Evolutionary conservation across 2,329 filamentous ascomycete genomes (phyloP), one percentile per base, ranked within the genome.

Genomic region (Fusarium sulawesiense): DNA sequence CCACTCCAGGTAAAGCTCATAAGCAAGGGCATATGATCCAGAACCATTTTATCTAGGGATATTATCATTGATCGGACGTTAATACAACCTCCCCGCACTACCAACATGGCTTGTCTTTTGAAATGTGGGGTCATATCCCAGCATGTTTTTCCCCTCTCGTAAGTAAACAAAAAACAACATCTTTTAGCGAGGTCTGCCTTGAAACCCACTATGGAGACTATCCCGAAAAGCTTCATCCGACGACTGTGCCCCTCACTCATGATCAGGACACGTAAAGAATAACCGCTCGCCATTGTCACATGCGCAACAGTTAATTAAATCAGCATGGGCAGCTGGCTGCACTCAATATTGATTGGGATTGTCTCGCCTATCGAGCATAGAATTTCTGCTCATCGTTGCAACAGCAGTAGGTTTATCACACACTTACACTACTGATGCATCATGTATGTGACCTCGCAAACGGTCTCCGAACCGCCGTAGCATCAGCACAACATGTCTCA

Each of bases 151-250:
- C 29, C 47, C 32, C 27, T 41, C 45, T 27, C 48, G 12, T 21
- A 57, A 49, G 48, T 64, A 46, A 63, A 46, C 48, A 50, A 60
- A 58, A 62, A 67, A 67, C 64, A 67, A 53, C 57, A 63, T 10
- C 21, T 47, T 40, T 40, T 62, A 44, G 56, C 41, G 56, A 29
- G 30, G 18, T 61, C 61, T 46, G 62, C 20, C 18, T 50, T 49
- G 21, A 40, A 57, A 25, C 23, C 61, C 55, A 66, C 47, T 66
- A 46, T 66, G 48, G 48, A 56, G 46, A 56, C 63, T 66, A 66
- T 66, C 48, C 42, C 30, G 44, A 66, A 51, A 58, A 46, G 29
- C 66, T 27, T 69, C 66, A 67, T 57, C 29, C 25, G 16, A 42
- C 34, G 23, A 27, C 32, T 21, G 16, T 55, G 14, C 20, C n/a